Base-by-base conservation (phyloP, 2,329 filamentous ascomycete species). In the Helminthosporium solani region DNA sequence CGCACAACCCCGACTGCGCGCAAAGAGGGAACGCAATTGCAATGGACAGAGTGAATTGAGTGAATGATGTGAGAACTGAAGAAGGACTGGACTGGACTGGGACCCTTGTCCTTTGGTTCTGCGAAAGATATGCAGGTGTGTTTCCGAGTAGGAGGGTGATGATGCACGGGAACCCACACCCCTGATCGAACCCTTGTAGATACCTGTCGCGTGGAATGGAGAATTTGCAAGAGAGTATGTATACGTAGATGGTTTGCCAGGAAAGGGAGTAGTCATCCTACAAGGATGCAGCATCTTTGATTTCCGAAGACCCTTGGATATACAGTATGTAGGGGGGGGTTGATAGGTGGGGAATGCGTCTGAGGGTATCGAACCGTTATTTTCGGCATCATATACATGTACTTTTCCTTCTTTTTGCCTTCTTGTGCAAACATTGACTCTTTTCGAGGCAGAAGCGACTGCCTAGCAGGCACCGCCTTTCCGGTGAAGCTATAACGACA, bases 271-370 rank as follows among this genome's bases (percentile, higher is more conserved):
- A 30, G 40, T 33, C 43, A n/a, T 42, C 41, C 28, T 44, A 19
- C 47, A 42, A 40, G 20, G 33, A 42, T 43, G 39, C 34, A 38
- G 33, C 36, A 31, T 31, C 28, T 30, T 54, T 43, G 51, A 49
- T 56, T 35, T 55, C 48, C 57, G 56, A 59, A 50, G 31, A 38
- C 28, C 28, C 14, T 12, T 51, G 54, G 46, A 57, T 56, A 50
- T 46, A 48, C 40, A 15, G n/a, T n/a, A n/a, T n/a, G n/a, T n/a
- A n/a, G n/a, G n/a, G n/a, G n/a, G n/a, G 38, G 27, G 34, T 43
- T 33, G 40, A 28, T 18, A 19, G 19, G 33, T 35, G 12, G 16
- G 18, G 49, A 39, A 51, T 57, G 56, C 52, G 36, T 42, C 33
- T 25, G 23, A 9, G 23, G 23, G 37, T 25, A 33, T 50, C 21